Evolutionary conservation across 2,329 filamentous ascomycete species (phyloP), one percentile per base, ranked within the genome.

Genomic region (Colletotrichum agaves): DNA sequence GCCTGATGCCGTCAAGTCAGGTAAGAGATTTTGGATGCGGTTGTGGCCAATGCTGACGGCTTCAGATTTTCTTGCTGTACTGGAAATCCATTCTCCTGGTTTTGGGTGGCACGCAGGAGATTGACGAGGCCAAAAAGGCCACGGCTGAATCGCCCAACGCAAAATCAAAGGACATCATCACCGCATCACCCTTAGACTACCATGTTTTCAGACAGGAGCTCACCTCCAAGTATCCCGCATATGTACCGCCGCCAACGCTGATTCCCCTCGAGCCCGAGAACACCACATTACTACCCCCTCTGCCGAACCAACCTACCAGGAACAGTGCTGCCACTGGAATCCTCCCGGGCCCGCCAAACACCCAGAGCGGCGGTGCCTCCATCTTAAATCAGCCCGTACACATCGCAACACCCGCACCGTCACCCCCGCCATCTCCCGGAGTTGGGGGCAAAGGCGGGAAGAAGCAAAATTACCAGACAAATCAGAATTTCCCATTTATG

Each of bases 401-500:
- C 78, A 99, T 99, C 73, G 96, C 96, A n/a, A 99, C 96, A 1
- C 96, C 96, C 0, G 95, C 94, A 0, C 96, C 96, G 1, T 99
- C 96, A 0, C 96, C 96, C 23, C 96, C 96, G 0, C 96, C 96
- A 1, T 98, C 95, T 1, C 96, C 96, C 0, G 86, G 84, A 10
- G 91, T 91, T 37, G 94, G 94, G 27, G 94, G 94, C 0, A 99
- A 98, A 78, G 93, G 92, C 59, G 94, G 92, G 1, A 99, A 99
- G 84, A 99, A 99, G 77, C 96, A 99, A 75, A 99, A 98, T 73
- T 99, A 99, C 74, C 96, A 99, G 78, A 99, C 96, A 0, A 99
- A 99, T 75, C 96, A 99, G 74, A 96, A 98, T 76, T 98, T 99
- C 71, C 96, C 96, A 0, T 98, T 99, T 75, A 90, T 99, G 81